Base-by-base conservation (phyloP, 1,139 yeast species). In the Taphrina deformans region DNA sequence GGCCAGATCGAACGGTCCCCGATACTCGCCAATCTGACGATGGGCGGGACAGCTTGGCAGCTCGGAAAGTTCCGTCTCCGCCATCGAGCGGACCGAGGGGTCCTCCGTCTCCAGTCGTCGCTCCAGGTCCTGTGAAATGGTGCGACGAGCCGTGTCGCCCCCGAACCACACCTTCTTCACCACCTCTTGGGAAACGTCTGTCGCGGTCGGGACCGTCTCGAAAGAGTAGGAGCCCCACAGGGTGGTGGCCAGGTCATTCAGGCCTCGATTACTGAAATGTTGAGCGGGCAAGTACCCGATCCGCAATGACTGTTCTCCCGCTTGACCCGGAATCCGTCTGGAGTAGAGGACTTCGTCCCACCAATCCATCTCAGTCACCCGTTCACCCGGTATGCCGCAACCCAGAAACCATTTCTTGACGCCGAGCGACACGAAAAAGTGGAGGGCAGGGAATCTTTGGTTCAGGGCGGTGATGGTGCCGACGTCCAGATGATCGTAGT, bases 261-360 rank as follows among this genome's bases (percentile, higher is more conserved):
- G 76, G 52, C 83, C 82, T 52, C 97, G 76, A 0, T 97, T 97
- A 1, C 96, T 88, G 97, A 97, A 91, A 76, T 92, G 98, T 97
- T 92, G 92, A 0, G 97, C 91, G 0, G 98, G 98, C 0, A 95
- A 82, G 24, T 65, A 67, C 10, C 66, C 46, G n/a, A 67, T 18
- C 6, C 67, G 62, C 14, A 66, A 63, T 7, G 33, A 24, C 33
- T 35, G 55, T 18, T 16, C 14, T 18, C 10, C 27, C 2, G 18
- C 38, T n/a, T 44, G 48, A 12, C 65, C 68, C 41, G 38, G 29
- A 10, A 35, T n/a, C 10, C 35, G 29, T 26, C 38, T 50, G 26
- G 38, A 26, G 26, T 24, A 48, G n/a, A 40, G 16, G 2, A 82
- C 74, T 21, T 82, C 79, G 62, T 91, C 93, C 98, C 98, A 92